Evolutionary conservation across 371 early-diverging fungal genomes (phyloP), one percentile per base, ranked within the genome.

Genomic region (Mortierella sp.): DNA sequence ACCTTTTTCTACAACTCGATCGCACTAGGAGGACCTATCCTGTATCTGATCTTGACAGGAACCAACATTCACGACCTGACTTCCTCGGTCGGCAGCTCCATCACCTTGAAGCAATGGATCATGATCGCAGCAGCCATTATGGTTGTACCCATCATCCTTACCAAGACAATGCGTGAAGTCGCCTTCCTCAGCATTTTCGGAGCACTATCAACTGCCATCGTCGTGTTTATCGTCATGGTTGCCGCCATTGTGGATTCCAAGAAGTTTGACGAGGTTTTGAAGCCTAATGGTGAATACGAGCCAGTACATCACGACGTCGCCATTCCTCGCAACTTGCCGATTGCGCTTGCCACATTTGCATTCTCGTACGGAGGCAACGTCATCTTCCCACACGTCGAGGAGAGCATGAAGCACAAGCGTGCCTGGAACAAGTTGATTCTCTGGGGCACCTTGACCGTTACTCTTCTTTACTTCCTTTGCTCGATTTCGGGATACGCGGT

Each of bases 311-410:
- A 85, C 50, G 82, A 85, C 29, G 46, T 71, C 29, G 86, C 84
- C 50, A 83, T 85, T 45, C 81, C 83, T 73, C 71, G 81, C 27
- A 79, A 87, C 51, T 79, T 90, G 65, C 88, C 90, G 16, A 65
- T 86, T 29, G 84, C 90, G 3, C 77, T 90, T 4, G 82, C 85
- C 47, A 88, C 90, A 2, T 90, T 93, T 40, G 88, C 86, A 59
- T 93, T 92, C 76, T 85, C 87, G 61, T 93, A 90, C 61, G 92
- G 93, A 48, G 94, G 93, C 53, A 93, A 92, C 62, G 85, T 85
- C 41, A 80, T 82, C 25, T 89, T 86, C 77, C 92, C 94, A 17
- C 91, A 93, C 65, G 89, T 95, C 28, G 94, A 94, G 74, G 86
- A 87, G 25, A 90, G 93, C 24, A 94, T 96, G 95, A 83, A 85